phyloP scores from a whole-genome alignment of 2,329 filamentous ascomycete species.

The Phyllosticta ampelicida region DNA sequence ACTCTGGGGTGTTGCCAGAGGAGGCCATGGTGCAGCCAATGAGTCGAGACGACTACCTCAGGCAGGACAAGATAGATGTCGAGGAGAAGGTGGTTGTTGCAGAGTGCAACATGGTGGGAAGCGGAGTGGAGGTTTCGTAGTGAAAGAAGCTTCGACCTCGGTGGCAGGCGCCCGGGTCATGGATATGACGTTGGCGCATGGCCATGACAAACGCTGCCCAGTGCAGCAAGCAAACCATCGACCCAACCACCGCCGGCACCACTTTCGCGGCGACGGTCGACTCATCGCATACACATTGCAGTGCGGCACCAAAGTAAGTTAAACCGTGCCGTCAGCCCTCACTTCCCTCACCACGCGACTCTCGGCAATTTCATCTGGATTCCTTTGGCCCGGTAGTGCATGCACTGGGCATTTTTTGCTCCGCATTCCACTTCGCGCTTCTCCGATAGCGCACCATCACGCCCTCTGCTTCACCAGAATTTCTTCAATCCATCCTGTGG shows the following conservation, averaged over 20 bases:
- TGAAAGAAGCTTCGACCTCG: slow-evolving; percentile 6
- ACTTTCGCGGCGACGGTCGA: neutral
- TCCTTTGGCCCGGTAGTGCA: neutral
- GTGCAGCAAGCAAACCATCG: too few species aligned
- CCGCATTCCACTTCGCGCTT: neutral
- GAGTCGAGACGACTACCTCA: neutral
- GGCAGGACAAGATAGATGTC: neutral
- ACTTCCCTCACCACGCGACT: neutral
- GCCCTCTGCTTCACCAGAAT: neutral
- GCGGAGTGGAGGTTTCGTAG: neutral
- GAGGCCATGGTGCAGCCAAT: slow-evolving; percentile 3
- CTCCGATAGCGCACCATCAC: neutral
- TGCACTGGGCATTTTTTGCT: neutral
- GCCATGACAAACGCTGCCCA: neutral
- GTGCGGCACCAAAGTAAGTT: neutral
- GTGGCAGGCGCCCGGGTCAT: slow-evolving; percentile 1
- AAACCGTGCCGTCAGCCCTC: neutral
- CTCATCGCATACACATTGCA: neutral
- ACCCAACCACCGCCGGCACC: neutral
- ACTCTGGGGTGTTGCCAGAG: slow-evolving; percentile 16
- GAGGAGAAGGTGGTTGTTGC: neutral
- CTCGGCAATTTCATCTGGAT: neutral
- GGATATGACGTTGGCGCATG: slow-evolving; percentile 1
- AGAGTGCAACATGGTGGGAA: slow-evolving; percentile 1
- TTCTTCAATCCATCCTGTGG: neutral